Conservation (phyloP, 768 basidiomycete species). For the Austroboletus eburneus region DNA sequence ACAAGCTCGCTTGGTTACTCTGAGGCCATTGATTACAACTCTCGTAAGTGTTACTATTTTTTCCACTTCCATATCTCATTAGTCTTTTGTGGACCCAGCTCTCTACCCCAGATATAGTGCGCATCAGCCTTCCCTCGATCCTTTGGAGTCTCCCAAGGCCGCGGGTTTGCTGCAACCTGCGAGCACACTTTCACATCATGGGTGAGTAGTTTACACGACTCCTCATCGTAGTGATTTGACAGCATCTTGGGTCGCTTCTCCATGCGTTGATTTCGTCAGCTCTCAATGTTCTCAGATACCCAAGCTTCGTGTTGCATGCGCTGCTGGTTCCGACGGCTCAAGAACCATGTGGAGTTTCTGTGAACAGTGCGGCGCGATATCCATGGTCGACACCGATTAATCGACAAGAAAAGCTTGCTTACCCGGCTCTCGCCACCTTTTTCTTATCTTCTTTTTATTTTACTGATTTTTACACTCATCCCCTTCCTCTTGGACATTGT, state of each 20-base stretch:
- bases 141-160: slow-evolving; percentile 42
- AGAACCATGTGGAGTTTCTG: slow-evolving; percentile 84
- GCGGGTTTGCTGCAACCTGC: slow-evolving; percentile 69
- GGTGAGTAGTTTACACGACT: slow-evolving; percentile 44
- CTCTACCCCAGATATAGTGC: slow-evolving; percentile 62
- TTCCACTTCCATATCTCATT: background rate
- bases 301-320: slow-evolving; percentile 76
- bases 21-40: slow-evolving; percentile 42
- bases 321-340: slow-evolving; percentile 62
- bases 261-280: slow-evolving; percentile 31
- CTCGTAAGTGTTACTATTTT: slow-evolving; percentile 39
- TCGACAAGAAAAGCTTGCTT: background rate
- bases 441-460: slow-evolving; percentile 33
- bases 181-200: slow-evolving; percentile 59
- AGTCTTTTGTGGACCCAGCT: slow-evolving; percentile 10
- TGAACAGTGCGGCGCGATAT: slow-evolving; percentile 85
- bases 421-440: slow-evolving; percentile 21
- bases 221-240: slow-evolving; percentile 10
- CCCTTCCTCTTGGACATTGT: slow-evolving; percentile 17
- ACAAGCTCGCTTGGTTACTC: slow-evolving; percentile 45
- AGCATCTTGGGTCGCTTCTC: slow-evolving; percentile 9
- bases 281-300: slow-evolving; percentile 75
- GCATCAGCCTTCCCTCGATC: slow-evolving; percentile 53
- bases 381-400: slow-evolving; percentile 77
- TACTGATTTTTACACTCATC: slow-evolving; percentile 29